Conservation (phyloP, 2,329 filamentous ascomycete genomes). For the Penicillium corylophilum region DNA sequence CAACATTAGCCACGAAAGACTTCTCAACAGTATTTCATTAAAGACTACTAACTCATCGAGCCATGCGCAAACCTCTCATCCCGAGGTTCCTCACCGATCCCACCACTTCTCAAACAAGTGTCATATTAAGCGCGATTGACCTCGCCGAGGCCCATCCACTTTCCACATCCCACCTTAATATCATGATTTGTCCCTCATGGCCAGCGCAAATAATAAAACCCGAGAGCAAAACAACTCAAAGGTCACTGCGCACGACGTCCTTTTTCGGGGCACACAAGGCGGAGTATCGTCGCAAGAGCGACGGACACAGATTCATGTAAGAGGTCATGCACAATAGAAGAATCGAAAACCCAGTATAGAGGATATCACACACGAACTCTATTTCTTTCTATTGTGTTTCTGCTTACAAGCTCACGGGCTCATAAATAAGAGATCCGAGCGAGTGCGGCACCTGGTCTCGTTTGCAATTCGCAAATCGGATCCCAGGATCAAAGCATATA, state of each 20-base stretch:
- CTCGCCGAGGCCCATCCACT: neutral
- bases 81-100: neutral
- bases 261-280: neutral
- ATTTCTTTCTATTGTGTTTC: neutral
- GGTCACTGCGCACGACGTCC: neutral
- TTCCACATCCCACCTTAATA: neutral
- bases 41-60: neutral
- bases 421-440: neutral
- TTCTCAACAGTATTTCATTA: neutral
- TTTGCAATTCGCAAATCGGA: slow-evolving; percentile 15
- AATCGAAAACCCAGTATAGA: neutral
- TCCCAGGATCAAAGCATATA: neutral
- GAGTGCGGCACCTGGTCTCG: neutral
- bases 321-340: neutral
- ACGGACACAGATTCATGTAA: neutral
- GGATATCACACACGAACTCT: neutral
- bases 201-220: neutral
- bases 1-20: neutral
- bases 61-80: neutral
- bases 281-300: neutral
- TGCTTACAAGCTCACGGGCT: neutral
- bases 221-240: neutral
- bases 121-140: neutral
- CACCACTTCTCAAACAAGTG: neutral
- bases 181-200: neutral